Percentiles rank a stretch among this genome's conserved stretches.
Evolutionary conservation across 176 grass and related monocot species (phyloP).

Genomic region (Oryza glumipatula): DNA sequence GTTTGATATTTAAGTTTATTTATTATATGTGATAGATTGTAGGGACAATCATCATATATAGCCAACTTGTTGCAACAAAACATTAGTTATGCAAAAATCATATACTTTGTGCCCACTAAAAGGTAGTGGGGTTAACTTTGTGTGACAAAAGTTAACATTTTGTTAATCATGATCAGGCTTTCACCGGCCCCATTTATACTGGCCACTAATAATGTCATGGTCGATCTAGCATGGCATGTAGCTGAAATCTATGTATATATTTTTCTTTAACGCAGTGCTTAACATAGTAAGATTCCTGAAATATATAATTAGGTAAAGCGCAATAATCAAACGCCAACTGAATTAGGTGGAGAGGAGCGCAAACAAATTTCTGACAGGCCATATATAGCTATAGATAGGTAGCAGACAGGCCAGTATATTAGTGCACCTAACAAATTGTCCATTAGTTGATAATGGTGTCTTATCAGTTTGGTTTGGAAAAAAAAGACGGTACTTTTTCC

Average conservation of each 20-base stretch:
- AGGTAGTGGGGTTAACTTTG: conserved; percentile 20
- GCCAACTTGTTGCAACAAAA: neutral
- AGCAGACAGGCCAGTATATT: neutral
- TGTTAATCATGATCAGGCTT: neutral
- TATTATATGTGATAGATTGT: neutral
- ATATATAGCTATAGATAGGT: neutral
- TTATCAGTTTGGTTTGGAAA: neutral
- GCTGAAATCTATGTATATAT: neutral
- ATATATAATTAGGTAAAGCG: neutral
- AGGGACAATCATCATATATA: neutral
- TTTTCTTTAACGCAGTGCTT: neutral
- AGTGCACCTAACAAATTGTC: neutral
- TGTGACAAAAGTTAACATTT: neutral
- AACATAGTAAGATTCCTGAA: neutral
- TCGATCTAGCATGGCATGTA: neutral
- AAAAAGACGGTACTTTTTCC: neutral
- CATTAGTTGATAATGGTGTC: neutral
- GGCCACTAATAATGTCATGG: neutral
- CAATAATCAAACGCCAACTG: neutral
- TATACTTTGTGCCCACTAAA: conserved; percentile 34
- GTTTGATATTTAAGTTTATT: no score
- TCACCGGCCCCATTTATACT: neutral
- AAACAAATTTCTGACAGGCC: neutral
- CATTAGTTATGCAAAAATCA: conserved; percentile 9
- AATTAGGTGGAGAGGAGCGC: neutral